Percentiles rank a stretch among this genome's conserved stretches.
phyloP scores from a whole-genome alignment of 2,329 filamentous ascomycete genomes.

The Botrytis paeoniae region DNA sequence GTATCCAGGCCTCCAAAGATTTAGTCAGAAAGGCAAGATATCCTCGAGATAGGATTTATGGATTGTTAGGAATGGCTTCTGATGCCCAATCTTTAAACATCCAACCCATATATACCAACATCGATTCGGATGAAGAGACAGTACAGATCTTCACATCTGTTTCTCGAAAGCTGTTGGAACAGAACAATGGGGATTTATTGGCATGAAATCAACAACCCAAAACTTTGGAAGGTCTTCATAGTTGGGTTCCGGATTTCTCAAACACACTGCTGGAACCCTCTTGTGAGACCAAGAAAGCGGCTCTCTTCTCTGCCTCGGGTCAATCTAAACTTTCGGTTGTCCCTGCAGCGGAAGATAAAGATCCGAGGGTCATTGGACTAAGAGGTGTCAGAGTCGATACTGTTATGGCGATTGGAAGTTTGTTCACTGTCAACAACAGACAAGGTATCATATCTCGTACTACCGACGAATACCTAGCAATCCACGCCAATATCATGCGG shows the following conservation, averaged over 20 bases:
- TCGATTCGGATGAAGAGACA: constrained; percentile 1
- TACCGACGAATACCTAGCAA: background rate
- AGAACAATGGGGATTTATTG: constrained; percentile 13
- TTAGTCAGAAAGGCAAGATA: constrained; percentile 16
- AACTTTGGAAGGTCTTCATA: background rate
- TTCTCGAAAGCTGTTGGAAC: constrained; percentile 5
- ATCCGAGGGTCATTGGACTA: background rate
- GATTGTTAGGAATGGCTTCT: constrained; percentile 16
- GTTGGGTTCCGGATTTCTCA: constrained; percentile 22
- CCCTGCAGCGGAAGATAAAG: background rate
- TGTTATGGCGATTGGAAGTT: background rate
- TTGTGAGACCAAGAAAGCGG: background rate
- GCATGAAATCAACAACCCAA: constrained; percentile 19
- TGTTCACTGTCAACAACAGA: background rate
- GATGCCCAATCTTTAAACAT: constrained; percentile 10
- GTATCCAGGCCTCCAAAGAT: background rate
- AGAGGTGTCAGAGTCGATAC: background rate
- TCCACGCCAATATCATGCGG: background rate
- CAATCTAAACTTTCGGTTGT: background rate
- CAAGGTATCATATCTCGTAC: background rate
- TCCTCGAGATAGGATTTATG: constrained; percentile 22
- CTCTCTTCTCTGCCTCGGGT: constrained; percentile 4
- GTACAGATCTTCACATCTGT: constrained; percentile 16
- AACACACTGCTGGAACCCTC: background rate
- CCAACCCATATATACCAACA: constrained; percentile 10